phyloP scores from a whole-genome alignment of 371 early-diverging fungal species.

The Rhizopus sp. region DNA sequence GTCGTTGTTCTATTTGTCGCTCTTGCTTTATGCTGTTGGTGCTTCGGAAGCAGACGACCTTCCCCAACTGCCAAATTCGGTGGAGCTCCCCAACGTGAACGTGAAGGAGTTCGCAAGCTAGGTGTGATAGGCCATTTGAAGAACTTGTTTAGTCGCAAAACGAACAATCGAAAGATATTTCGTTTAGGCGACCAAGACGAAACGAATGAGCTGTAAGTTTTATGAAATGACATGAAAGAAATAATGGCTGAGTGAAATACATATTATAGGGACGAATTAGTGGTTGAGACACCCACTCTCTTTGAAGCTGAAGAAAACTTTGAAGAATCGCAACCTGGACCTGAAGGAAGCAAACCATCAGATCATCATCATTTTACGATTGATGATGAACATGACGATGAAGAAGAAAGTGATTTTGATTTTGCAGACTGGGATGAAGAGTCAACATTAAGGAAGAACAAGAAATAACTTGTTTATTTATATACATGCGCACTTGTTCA shows the following conservation, averaged over 20 bases:
- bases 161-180: constrained; percentile 18
- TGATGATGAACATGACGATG: constrained; percentile 28
- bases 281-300: constrained; percentile 45
- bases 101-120: constrained; percentile 11
- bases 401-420: constrained; percentile 29
- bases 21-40: constrained; percentile 31
- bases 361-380: constrained; percentile 27
- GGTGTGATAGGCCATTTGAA: constrained; percentile 2
- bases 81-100: constrained; percentile 22
- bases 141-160: constrained; percentile 2
- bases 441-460: constrained; percentile 10
- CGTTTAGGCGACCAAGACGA: constrained; percentile 47
- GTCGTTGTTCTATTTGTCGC: constrained; percentile 32
- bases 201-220: constrained; percentile 49
- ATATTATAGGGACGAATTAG: constrained; percentile 48
- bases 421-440: constrained; percentile 46
- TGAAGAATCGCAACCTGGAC: constrained; percentile 11
- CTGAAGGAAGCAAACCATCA: neutral
- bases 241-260: neutral
- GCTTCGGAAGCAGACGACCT: constrained; percentile 8
- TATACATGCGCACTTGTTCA: neutral
- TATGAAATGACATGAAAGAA: neutral
- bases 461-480: neutral
- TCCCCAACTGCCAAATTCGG: constrained; percentile 25
- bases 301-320: constrained; percentile 43